These are phyloP conservation scores for Diospyros lotus DNA, from an alignment of 148 eudicot genomes.

Conservation along the genomic window DNA sequence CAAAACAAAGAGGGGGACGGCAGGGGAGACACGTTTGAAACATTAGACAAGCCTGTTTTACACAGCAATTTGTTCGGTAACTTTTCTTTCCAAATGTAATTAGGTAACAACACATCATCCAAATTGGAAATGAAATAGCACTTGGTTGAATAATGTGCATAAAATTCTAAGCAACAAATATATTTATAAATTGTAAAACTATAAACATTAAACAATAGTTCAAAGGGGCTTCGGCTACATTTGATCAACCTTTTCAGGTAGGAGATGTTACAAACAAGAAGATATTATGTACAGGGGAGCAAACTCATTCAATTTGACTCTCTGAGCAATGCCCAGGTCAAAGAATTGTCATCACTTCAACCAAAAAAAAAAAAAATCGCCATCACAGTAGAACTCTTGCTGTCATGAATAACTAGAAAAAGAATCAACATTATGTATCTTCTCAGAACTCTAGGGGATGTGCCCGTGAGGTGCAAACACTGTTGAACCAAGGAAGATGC, in stretches of 20 bases:
- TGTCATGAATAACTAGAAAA: not conserved
- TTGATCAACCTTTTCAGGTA: not conserved
- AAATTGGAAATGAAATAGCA: not conserved
- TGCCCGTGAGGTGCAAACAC: too few species aligned
- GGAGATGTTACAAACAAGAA: not conserved
- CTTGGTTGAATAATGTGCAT: not conserved
- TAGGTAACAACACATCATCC: not conserved
- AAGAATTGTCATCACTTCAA: not conserved
- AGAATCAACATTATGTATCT: not conserved
- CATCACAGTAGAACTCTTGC: not conserved
- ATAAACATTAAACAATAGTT: too few species aligned
- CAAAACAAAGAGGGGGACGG: too few species aligned
- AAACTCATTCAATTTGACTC: not conserved
- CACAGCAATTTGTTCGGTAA: not conserved
- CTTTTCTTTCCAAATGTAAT: not conserved
- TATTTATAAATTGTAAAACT: not conserved
- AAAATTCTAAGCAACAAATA: not conserved
- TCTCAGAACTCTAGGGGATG: not conserved
- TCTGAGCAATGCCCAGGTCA: not conserved
- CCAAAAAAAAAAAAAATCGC: not conserved
- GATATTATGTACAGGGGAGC: not conserved
- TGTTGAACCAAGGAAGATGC: too few species aligned
- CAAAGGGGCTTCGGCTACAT: not conserved
- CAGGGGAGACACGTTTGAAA: too few species aligned
- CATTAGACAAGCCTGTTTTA: too few species aligned